Evolutionary conservation across 2,329 filamentous ascomycete species (phyloP), one percentile per base, ranked within the genome.

Genomic region (Cercospora janseana): DNA sequence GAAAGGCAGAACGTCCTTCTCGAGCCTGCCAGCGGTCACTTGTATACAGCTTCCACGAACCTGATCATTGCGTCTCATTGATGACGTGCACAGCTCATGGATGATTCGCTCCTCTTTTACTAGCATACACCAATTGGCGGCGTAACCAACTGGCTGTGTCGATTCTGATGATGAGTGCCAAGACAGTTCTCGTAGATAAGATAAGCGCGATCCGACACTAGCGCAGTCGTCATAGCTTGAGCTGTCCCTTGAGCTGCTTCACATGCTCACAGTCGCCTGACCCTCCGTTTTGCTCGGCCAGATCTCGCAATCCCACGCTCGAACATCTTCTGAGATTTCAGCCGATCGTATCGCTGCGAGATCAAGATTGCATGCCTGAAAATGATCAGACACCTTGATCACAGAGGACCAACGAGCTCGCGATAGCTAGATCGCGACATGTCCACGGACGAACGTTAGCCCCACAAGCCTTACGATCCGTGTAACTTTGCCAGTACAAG

Each of bases 221-320:
- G 35, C 35, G 35, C 35, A 2, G 16, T 40, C 35, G 35, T 40
- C 35, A 40, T 40, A 24, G 15, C 35, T 9, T 20, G 21, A 40
- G 35, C 35, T 40, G 35, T 40, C 15, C 13, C 35, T 13, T 10
- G 35, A 21, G 23, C 35, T 40, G 20, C 35, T 40, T 40, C 35
- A 40, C 35, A 40, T 40, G 35, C 35, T 40, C 35, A 40, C 35
- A 23, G 35, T 40, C 35, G 35, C 35, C 35, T 40, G 35, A 40
- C n/a, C 35, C 23, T 20, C 35, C 21, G 35, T 40, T 40, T 40
- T n/a, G 7, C 12, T 13, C 31, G 20, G 21, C 8, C 35, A 13
- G 21, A 40, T 40, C 34, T 15, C n/a, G 13, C 35, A 26, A n/a
- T 26, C 20, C 15, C 13, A 26, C 35, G n/a, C 26, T 20, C 35